These are phyloP conservation scores for Elongisporangium undulatum DNA, from an alignment of 352 stramenopile species.

Conservation along the genomic window DNA sequence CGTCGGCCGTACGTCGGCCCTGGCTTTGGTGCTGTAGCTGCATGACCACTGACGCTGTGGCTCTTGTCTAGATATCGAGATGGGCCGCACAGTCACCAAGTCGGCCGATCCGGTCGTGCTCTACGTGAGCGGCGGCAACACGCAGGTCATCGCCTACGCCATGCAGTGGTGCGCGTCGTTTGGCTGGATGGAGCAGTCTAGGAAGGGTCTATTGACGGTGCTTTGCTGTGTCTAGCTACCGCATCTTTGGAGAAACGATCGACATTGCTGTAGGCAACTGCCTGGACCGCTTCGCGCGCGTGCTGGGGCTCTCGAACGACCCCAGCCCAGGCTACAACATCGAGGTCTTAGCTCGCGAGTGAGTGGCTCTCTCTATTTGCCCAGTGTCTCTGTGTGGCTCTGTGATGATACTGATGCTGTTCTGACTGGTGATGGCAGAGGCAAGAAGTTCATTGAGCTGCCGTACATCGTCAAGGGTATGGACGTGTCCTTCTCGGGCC, in stretches of 20 bases:
- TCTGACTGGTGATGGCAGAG: conserved; percentile 30
- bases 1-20: conserved; percentile 86
- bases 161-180: conserved; percentile 65
- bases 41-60: not conserved
- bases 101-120: conserved; percentile 96
- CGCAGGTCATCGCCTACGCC: conserved; percentile 92
- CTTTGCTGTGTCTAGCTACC: conserved; percentile 70
- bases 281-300: conserved; percentile 96
- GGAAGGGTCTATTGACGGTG: conserved; percentile 6
- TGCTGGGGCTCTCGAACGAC: conserved; percentile 97
- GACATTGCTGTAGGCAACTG: conserved; percentile 99
- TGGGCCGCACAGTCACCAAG: conserved; percentile 97
- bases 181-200: not conserved
- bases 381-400: not conserved
- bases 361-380: conserved; percentile 12
- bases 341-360: conserved; percentile 96
- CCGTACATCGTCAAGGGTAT: conserved; percentile 99
- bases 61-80: conserved; percentile 95
- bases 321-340: conserved; percentile 99
- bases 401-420: not conserved
- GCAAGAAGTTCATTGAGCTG: conserved; percentile 92
- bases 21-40: conserved; percentile 1
- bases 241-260: conserved; percentile 99
- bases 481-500: conserved; percentile 98
- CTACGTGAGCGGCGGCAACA: conserved; percentile 99